Percentiles rank a stretch among this genome's conserved stretches.
Conservation (phyloP, 2,329 filamentous ascomycete species). For the Talaromyces rugulosus region DNA sequence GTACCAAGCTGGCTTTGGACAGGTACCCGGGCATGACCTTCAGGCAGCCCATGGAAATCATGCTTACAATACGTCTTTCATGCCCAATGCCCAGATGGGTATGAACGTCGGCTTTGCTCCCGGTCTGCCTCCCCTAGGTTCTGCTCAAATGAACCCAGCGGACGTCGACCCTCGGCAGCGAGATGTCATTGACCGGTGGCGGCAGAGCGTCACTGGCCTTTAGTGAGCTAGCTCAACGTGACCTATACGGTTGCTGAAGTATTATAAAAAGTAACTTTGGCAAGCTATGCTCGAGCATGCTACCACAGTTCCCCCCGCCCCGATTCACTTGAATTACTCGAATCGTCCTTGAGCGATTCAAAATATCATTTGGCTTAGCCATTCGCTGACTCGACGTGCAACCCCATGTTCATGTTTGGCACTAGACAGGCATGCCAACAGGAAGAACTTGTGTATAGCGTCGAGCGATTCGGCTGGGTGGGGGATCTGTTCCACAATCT, state of each 20-base stretch:
- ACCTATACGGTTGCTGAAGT: background rate
- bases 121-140: constrained; percentile 19
- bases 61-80: constrained; percentile 12
- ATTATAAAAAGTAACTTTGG: background rate
- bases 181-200: constrained; percentile 58
- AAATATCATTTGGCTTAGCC: background rate
- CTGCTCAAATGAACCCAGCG: constrained; percentile 22
- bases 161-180: constrained; percentile 49
- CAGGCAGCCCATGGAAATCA: constrained; percentile 9
- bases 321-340: background rate
- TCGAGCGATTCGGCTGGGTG: background rate
- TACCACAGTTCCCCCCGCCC: background rate
- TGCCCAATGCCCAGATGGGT: constrained; percentile 15
- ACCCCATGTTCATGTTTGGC: background rate
- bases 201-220: constrained; percentile 38
- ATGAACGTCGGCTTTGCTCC: constrained; percentile 21
- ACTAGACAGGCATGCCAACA: background rate
- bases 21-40: constrained; percentile 18
- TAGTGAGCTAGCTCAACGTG: background rate
- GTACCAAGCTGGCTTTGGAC: constrained; percentile 14
- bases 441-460: background rate
- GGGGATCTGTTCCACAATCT: background rate
- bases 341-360: background rate
- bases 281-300: background rate
- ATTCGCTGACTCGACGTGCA: background rate